Conservation (phyloP, 2,329 filamentous ascomycete genomes). For the Trichophyton rubrum region DNA sequence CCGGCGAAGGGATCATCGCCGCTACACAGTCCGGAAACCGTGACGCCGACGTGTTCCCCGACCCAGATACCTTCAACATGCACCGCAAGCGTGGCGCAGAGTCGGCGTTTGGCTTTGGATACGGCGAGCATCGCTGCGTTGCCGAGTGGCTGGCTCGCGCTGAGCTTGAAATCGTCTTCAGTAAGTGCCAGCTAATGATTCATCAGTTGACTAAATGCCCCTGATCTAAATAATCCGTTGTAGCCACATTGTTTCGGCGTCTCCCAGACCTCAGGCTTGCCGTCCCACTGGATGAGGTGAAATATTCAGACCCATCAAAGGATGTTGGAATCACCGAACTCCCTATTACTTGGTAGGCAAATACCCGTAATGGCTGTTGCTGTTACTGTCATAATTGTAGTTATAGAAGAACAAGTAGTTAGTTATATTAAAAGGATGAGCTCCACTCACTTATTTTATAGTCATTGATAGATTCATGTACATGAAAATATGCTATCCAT, state of each 20-base stretch:
- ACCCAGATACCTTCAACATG: slow-evolving; percentile 36
- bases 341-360: slow-evolving; percentile 21
- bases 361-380: too few relatives aligned
- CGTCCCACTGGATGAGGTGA: slow-evolving; percentile 28
- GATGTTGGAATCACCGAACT: slow-evolving; percentile 34
- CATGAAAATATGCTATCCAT: too few relatives aligned
- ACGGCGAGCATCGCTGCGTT: slow-evolving; percentile 37
- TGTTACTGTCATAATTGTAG: too few relatives aligned
- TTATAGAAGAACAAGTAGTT: too few relatives aligned
- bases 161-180: slow-evolving; percentile 35
- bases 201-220: too few relatives aligned
- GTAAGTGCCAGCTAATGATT: slow-evolving; percentile 20
- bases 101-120: slow-evolving; percentile 36
- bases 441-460: too few relatives aligned
- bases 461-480: too few relatives aligned
- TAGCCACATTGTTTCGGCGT: slow-evolving; percentile 29
- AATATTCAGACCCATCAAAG: slow-evolving; percentile 27
- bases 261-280: slow-evolving; percentile 32
- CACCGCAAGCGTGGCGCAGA: slow-evolving; percentile 25
- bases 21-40: slow-evolving; percentile 39
- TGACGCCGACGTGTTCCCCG: slow-evolving; percentile 34
- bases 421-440: too few relatives aligned
- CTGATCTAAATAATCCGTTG: not conserved
- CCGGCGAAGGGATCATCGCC: slow-evolving; percentile 37
- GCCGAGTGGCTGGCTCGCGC: slow-evolving; percentile 35